Evolutionary conservation across 495 filamentous ascomycete species (phyloP).

Genomic region (Pseudomonodictys pantanalensis): DNA sequence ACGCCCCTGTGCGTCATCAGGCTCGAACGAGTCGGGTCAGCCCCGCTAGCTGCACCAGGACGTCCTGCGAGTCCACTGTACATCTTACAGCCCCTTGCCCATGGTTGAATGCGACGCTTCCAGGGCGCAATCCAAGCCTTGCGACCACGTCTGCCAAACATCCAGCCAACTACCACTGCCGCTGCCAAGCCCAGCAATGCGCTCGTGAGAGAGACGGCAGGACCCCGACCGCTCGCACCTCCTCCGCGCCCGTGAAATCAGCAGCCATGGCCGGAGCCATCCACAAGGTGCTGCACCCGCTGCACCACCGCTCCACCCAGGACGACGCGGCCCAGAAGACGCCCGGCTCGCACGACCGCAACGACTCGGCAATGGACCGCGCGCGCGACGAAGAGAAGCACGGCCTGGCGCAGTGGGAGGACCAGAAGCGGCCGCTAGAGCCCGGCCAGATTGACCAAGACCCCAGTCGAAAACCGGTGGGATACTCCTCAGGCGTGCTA

Average conservation of each 20-base stretch:
- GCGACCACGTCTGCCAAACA: not conserved
- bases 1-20: conserved; percentile 26
- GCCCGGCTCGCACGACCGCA: conserved; percentile 2
- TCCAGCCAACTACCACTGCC: conserved; percentile 10
- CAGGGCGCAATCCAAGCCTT: conserved; percentile 13
- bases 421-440: conserved; percentile 46
- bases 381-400: conserved; percentile 51
- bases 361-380: conserved; percentile 29
- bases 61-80: conserved; percentile 6
- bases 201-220: conserved; percentile 5
- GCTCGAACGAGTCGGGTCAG: conserved; percentile 18
- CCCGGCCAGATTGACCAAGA: conserved; percentile 54
- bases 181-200: conserved; percentile 15
- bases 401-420: conserved; percentile 47
- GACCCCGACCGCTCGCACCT: conserved; percentile 2
- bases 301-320: conserved; percentile 1
- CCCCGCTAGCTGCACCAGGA: not conserved
- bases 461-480: conserved; percentile 57
- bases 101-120: conserved; percentile 26
- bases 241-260: not conserved
- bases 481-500: conserved; percentile 54
- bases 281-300: conserved; percentile 21
- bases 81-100: conserved; percentile 25
- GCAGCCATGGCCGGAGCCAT: conserved; percentile 31
- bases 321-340: not conserved